Evolutionary conservation across 169 alveolate species (phyloP), one percentile per base, ranked within the genome.

Genomic region (Plasmodium chabaudi): DNA sequence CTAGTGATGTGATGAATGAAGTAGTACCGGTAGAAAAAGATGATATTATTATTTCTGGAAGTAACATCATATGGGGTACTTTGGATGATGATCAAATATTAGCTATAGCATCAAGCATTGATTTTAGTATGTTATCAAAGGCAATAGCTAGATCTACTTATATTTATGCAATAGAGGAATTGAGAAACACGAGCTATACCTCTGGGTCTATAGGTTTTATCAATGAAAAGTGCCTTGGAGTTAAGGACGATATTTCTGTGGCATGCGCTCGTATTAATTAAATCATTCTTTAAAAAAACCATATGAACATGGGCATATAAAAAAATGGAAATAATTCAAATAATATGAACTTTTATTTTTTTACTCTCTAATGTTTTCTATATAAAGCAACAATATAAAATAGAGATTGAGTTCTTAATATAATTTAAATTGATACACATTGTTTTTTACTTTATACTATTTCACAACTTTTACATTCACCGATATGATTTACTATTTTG

Each of bases 21-120:
- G 77, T 63, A 6, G 25, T 75, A 5, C 77, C 63, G 47, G 77
- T 75, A 21, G 47, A 63, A 47, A 75, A 75, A 47, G 64, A 51
- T 63, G 88, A 75, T 10, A 75, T 75, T 39, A 75, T 75, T 39
- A 68, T 75, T 63, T 73, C 77, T 12, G 88, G 88, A 39, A 34
- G 77, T 1, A 74, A 61, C 49, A 75, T 73, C 9, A 55, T 75
- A 39, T 75, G 88, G 88, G 70, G 47, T 63, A 51, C 47, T 49
- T 47, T 75, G 23, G 51, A 63, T 19, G 88, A 75, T 63, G 51
- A 64, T 44, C 88, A 75, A 75, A 63, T 75, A 61, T 75, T 75
- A 75, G 64, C 15, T 39, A 44, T 75, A 55, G 77, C 64, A 13
- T 63, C 47, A 27, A 23, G 64, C 42, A 51, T 63, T 42, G 49